Percentiles rank a stretch among this genome's conserved stretches.
phyloP scores from a whole-genome alignment of 306 rosid genomes.

The Myrica gale region DNA sequence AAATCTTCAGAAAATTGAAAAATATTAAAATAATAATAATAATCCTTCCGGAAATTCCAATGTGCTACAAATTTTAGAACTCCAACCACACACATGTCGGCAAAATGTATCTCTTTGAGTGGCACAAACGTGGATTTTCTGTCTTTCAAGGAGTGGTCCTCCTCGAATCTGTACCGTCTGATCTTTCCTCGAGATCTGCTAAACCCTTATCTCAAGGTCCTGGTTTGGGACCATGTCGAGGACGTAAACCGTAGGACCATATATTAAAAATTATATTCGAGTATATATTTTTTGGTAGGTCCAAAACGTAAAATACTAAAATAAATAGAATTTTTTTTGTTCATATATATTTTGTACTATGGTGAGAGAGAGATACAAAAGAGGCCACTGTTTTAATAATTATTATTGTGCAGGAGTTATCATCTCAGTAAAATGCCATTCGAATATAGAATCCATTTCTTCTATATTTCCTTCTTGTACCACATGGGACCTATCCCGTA shows the following conservation, averaged over 20 bases:
- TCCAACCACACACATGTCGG: slow-evolving; percentile 38
- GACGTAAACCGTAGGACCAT: slow-evolving; percentile 22
- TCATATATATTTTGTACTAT: neutral
- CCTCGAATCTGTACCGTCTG: slow-evolving; percentile 25
- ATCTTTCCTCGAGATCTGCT: slow-evolving; percentile 37
- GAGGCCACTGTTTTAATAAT: slow-evolving; percentile 1
- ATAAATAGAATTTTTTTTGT: neutral
- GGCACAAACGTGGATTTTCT: slow-evolving; percentile 31
- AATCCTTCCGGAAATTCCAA: slow-evolving; percentile 40
- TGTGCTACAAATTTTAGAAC: slow-evolving; percentile 27
- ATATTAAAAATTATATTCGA: neutral
- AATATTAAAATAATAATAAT: neutral
- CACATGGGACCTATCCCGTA: slow-evolving; percentile 9
- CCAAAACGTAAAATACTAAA: neutral
- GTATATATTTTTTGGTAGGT: neutral
- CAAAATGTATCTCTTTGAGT: slow-evolving; percentile 25
- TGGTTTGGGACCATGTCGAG: slow-evolving; percentile 37
- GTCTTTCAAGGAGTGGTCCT: slow-evolving; percentile 29
- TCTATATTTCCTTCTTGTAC: slow-evolving; percentile 3
- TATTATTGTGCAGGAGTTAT: slow-evolving; percentile 1
- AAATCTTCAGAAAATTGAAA: neutral
- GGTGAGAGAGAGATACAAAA: neutral
- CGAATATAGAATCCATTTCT: slow-evolving; percentile 12
- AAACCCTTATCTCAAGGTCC: slow-evolving; percentile 23
- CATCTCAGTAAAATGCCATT: slow-evolving; percentile 25